Evolutionary conservation across 148 eudicot genomes (phyloP), one percentile per base, ranked within the genome.

Genomic region (Diospyros kaki): DNA sequence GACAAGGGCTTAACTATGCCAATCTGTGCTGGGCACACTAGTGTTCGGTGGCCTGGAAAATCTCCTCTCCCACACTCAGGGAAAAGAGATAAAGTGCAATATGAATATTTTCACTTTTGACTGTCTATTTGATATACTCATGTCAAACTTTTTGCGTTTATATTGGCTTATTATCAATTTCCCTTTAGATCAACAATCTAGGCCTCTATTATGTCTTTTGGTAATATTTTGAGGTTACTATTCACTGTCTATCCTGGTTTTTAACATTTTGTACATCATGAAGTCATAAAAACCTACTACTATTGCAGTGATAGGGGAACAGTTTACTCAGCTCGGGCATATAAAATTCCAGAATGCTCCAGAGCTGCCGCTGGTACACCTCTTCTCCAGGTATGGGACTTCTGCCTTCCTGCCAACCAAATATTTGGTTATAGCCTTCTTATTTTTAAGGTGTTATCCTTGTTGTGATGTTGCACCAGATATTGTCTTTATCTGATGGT

Each of bases 321-420:
- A 45, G 98, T 95, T 6, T 92, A 90, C 83, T 89, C 94, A 72
- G 81, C 97, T 63, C 92, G 93, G 74, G 99, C 99, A 18, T 95
- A 86, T 72, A 95, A 88, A 81, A 89, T 95, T 79, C 97, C 99
- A n/a, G 97, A 95, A 78, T 95, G 97, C 76, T 83, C 87, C 74
- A 89, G 97, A 43, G 80, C 94, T 78, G 98, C 94, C 76, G 97
- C 97, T 77, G 99, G 99, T 63, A 93, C 97, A 48, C 99, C 99
- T 59, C 71, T 93, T 61, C 62, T 96, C 78, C 99, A 96, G 87
- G 99, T 91, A 82, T 71, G 69, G 56, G 56, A 46, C 60, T 5
- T 53, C 72, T 44, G 52, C n/a, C 62, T 73, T 17, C 40, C 39
- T 8, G 28, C 17, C 8, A 14, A 69, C 58, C 66, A 63, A 68